Conservation (phyloP, 306 rosid species). For the Quercus cerris region DNA sequence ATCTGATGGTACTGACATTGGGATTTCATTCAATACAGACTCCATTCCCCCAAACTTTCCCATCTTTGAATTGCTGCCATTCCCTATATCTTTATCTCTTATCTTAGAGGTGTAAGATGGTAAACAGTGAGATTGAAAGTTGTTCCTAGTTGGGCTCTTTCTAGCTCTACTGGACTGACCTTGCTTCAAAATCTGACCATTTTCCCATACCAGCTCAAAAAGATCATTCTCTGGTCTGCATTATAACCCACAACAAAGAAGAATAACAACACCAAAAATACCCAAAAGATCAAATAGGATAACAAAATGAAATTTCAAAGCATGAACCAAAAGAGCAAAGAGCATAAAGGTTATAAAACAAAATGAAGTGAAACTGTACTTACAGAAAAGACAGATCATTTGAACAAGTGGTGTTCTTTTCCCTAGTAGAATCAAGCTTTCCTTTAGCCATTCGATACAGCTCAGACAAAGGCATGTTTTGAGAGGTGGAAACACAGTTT, state of each 20-base stretch:
- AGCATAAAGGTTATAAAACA: conserved; percentile 12
- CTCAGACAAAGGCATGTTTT: conserved; percentile 84
- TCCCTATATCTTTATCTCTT: conserved; percentile 59
- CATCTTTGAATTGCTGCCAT: conserved; percentile 36
- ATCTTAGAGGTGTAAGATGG: conserved; percentile 54
- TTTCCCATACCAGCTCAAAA: conserved; percentile 87
- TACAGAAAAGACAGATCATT: conserved; percentile 59
- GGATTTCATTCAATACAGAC: conserved; percentile 54
- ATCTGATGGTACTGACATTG: conserved; percentile 57
- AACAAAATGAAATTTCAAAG: conserved; percentile 11
- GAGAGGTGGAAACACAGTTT: conserved; percentile 21
- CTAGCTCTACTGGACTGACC: conserved; percentile 71
- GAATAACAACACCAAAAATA: neutral
- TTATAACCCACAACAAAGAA: conserved; percentile 28
- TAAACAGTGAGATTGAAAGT: conserved; percentile 54
- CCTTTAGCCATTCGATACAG: conserved; percentile 63
- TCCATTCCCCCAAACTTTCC: conserved; percentile 57
- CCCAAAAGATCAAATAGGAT: conserved; percentile 1
- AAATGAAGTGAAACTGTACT: conserved; percentile 31
- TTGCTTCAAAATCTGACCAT: conserved; percentile 78
- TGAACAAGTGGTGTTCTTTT: conserved; percentile 31
- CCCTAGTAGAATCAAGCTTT: conserved; percentile 49
- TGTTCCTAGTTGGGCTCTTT: conserved; percentile 52
- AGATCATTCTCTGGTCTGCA: conserved; percentile 71
- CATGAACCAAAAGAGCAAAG: conserved; percentile 12